Evolutionary conservation across 768 basidiomycete species (phyloP), one percentile per base, ranked within the genome.

Genomic region (Suillus luteus): DNA sequence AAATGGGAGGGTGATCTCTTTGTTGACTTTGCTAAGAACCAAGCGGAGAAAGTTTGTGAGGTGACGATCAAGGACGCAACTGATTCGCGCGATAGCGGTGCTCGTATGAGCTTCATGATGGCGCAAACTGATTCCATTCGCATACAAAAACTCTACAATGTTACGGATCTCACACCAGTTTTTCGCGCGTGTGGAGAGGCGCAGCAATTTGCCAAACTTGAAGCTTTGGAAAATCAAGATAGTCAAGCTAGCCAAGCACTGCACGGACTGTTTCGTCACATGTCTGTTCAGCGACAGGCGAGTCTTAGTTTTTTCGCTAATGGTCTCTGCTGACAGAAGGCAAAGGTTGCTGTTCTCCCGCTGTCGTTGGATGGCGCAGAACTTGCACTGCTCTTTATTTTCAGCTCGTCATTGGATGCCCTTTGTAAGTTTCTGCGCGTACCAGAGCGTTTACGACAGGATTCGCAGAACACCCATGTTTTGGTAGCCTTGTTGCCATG

Each of bases 1-100:
- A 85, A 79, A 66, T 91, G 90, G 90, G 75, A 79, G 43, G 89
- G 88, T 27, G 75, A 83, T 24, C 75, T 90, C 35, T 79, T 80
- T 61, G 77, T 83, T 24, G 77, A 76, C 31, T 73, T 73, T 2
- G 72, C 72, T 22, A 70, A 74, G 5, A 76, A 75, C 24, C 73
- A 74, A 27, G 71, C 78, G 33, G 80, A 85, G 61, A 73, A 73
- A 8, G 67, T 87, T 0, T 88, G 88, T 74, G 76, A 82, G 41
- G 79, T 85, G 37, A 71, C 70, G 2, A 73, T 91, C 51, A 73
- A 75, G 59, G 84, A 87, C 43, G 70, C 80, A 3, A 78, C 79
- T 11, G 79, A 82, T 31, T 75, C 75, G 15, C 68, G 73, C 22
- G 72, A 75, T 31, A 52, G 19, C 8, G 83, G 84, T 43, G 72